Percentiles rank a stretch among this genome's conserved stretches.
Conservation (phyloP, 768 basidiomycete genomes). For the Lactarius sanguifluus region DNA sequence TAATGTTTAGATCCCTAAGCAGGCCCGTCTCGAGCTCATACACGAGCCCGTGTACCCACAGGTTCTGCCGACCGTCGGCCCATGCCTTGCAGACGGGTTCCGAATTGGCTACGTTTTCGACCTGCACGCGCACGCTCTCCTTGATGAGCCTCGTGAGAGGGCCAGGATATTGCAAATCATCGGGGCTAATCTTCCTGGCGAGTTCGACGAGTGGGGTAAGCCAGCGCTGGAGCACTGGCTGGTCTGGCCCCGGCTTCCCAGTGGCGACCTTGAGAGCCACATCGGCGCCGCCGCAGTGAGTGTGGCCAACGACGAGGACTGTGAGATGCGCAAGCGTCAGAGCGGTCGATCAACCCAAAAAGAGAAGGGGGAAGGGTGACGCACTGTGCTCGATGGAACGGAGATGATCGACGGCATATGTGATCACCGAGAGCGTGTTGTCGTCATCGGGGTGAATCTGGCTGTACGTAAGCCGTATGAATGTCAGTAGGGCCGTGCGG, state of each 20-base stretch:
- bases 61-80: constrained; percentile 37
- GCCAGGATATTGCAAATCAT: constrained; percentile 34
- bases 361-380: constrained; percentile 16
- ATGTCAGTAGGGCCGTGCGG: neutral
- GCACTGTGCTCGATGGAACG: constrained; percentile 71
- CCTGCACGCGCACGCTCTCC: constrained; percentile 32
- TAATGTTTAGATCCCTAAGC: constrained; percentile 34
- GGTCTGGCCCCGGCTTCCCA: constrained; percentile 29
- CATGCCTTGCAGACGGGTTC: constrained; percentile 34
- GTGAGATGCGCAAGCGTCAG: neutral
- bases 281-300: constrained; percentile 74
- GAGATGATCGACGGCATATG: constrained; percentile 68
- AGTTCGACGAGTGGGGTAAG: constrained; percentile 63
- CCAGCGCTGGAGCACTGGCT: constrained; percentile 64
- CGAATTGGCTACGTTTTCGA: constrained; percentile 32
- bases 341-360: neutral
- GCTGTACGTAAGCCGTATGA: constrained; percentile 38
- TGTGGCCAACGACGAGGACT: constrained; percentile 86
- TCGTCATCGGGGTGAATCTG: constrained; percentile 74
- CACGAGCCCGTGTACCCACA: constrained; percentile 59
- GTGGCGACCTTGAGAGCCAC: constrained; percentile 53
- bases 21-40: constrained; percentile 36
- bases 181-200: constrained; percentile 47
- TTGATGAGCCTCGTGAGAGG: constrained; percentile 31
- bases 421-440: constrained; percentile 67